A percentile compares a stretch with the other conserved stretches of the same genome.
phyloP scores from a whole-genome alignment of 2,329 filamentous ascomycete genomes.

The Colletotrichum musae region DNA sequence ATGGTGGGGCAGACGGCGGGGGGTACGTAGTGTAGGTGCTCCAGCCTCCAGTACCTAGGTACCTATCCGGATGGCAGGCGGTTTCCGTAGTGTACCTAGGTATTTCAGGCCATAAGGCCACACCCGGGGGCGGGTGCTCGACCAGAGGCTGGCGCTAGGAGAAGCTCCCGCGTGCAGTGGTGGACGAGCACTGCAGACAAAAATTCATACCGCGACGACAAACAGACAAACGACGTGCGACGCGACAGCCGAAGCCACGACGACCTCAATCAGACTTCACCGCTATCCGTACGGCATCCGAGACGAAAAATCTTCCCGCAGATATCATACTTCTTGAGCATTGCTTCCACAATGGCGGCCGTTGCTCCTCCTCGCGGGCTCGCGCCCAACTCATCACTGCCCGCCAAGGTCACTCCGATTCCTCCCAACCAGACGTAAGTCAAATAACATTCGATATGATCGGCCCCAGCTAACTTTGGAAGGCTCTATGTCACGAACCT shows the following conservation, averaged over 20 bases:
- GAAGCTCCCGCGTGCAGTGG: slow-evolving; percentile 17
- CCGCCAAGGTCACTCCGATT: slow-evolving; percentile 67
- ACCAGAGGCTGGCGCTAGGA: slow-evolving; percentile 16
- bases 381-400: slow-evolving; percentile 58
- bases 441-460: neutral
- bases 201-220: slow-evolving; percentile 34
- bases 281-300: neutral
- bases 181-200: slow-evolving; percentile 22
- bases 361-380: slow-evolving; percentile 55
- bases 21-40: slow-evolving; percentile 29
- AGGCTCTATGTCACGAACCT: slow-evolving; percentile 93
- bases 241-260: slow-evolving; percentile 10
- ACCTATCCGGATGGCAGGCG: too few relatives aligned
- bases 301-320: neutral
- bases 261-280: neutral
- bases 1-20: slow-evolving; percentile 33
- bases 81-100: slow-evolving; percentile 4
- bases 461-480: slow-evolving; percentile 31
- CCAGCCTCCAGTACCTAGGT: neutral
- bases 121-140: slow-evolving; percentile 29
- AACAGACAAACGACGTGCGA: slow-evolving; percentile 3
- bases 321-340: neutral
- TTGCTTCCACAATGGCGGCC: slow-evolving; percentile 51
- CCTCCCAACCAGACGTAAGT: slow-evolving; percentile 84
- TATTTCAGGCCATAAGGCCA: slow-evolving; percentile 33